Evolutionary conservation across 2,329 filamentous ascomycete species (phyloP).

Genomic region (Colletotrichum noveboracense): DNA sequence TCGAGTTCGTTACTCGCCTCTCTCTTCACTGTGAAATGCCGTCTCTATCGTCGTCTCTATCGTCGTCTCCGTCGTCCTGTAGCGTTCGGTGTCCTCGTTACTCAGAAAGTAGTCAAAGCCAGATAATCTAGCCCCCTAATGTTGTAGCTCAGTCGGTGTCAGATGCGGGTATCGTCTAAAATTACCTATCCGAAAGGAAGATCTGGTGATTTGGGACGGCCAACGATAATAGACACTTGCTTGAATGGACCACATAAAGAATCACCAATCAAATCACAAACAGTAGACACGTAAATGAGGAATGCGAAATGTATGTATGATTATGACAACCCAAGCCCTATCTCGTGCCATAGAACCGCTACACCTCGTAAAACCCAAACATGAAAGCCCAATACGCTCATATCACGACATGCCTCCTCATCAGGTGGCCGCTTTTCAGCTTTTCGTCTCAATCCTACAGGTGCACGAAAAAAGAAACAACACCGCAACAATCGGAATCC

Average conservation of each 20-base stretch:
- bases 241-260: neutral
- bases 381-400: neutral
- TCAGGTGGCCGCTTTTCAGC: neutral
- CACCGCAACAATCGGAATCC: neutral
- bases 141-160: too few relatives aligned
- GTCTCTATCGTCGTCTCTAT: too few relatives aligned
- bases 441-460: neutral
- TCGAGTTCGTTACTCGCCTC: too few relatives aligned
- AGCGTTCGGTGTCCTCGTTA: too few relatives aligned
- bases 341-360: neutral
- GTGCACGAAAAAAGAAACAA: neutral
- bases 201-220: neutral
- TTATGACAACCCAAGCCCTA: neutral
- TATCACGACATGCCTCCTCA: neutral
- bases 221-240: rapidly evolving
- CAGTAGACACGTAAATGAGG: neutral
- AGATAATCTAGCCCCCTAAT: too few relatives aligned
- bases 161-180: too few relatives aligned
- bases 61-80: too few relatives aligned
- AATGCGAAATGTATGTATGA: neutral
- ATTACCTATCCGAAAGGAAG: too few relatives aligned
- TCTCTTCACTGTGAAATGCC: too few relatives aligned
- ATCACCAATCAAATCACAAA: neutral
- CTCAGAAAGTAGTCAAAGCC: too few relatives aligned
- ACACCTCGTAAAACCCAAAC: neutral